Evolutionary conservation across 208 protist species (phyloP).

Genomic region (Acanthamoeba comandoni): DNA sequence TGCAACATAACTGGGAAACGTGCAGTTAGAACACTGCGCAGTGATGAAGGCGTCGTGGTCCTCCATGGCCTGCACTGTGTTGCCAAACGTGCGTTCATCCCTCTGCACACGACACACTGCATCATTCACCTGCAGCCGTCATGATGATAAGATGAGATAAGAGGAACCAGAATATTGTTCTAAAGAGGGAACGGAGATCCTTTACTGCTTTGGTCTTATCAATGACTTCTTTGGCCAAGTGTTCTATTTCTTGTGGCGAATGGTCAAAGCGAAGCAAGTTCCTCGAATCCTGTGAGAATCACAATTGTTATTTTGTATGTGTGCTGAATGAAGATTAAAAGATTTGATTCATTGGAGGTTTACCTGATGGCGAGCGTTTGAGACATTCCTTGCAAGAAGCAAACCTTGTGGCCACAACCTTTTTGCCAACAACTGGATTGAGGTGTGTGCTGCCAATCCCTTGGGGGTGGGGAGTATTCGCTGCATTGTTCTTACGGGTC

Average conservation of each 20-base stretch:
- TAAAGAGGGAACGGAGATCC: too few species aligned
- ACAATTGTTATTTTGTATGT: too few species aligned
- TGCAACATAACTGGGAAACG: slow-evolving; percentile 49
- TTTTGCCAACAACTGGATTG: too few species aligned
- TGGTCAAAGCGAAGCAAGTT: slow-evolving; percentile 6
- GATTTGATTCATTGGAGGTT: too few species aligned
- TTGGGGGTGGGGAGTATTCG: too few species aligned
- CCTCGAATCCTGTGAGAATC: not conserved
- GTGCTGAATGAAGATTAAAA: too few species aligned
- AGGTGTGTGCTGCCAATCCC: too few species aligned
- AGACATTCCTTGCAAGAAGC: too few species aligned
- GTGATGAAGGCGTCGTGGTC: not conserved
- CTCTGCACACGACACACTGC: slow-evolving; percentile 17
- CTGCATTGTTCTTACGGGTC: too few species aligned
- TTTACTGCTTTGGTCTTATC: not conserved
- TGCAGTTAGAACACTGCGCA: slow-evolving; percentile 32
- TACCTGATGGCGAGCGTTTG: too few species aligned
- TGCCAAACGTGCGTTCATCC: slow-evolving; percentile 30
- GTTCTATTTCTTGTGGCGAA: not conserved
- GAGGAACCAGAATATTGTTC: too few species aligned
- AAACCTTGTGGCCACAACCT: too few species aligned
- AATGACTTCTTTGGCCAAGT: not conserved
- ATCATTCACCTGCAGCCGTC: slow-evolving; percentile 12
- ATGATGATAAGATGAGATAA: not conserved
- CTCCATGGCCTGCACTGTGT: slow-evolving; percentile 43